Evolutionary conservation across 495 filamentous ascomycete genomes (phyloP), one percentile per base, ranked within the genome.

Genomic region (Bacidia gigantensis): DNA sequence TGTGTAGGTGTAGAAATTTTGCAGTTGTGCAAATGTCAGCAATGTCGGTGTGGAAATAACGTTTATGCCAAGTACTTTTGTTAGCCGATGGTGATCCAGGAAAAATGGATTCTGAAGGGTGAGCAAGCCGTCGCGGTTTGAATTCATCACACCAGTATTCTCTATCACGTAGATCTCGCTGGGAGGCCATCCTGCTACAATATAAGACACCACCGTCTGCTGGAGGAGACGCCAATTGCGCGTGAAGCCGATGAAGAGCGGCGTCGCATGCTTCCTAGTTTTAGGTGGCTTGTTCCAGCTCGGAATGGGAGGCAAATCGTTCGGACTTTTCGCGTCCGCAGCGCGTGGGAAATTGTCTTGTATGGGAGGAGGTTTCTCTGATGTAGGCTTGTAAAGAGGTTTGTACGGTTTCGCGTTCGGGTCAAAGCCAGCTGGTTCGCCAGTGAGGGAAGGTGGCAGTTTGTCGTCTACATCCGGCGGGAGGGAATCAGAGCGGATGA

Each of bases 101-200:
- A 69, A 81, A 66, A 79, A 82, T 11, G 79, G 78, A 55, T 82
- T 81, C 53, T 81, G 75, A 0, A 77, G 62, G 10, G 72, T 68
- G 2, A 82, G 65, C 26, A 67, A 62, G 1, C 75, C 73, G 11
- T 68, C 62, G 21, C 61, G 57, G 54, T 82, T 82, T 12, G 69
- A 67, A 38, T 76, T 65, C 60, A 81, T 78, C 29, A 72, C 71
- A 2, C 80, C 80, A 2, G 76, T 82, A 62, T 83, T 83, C 50
- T 82, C 80, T 46, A 82, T 65, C 1, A 82, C 69, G 51, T 74
- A 76, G 54, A 83, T 81, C 55, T 80, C 72, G 26, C 67, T 62
- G 0, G 77, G 59, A 2, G 80, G 80, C 79, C 79, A 81, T 20
- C 79, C 80, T 0, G 78, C 74, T 1, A 76, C 71, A 46, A 82